Base-by-base conservation (phyloP, 139 green algal genomes). In the Monoraphidium neglectum region DNA sequence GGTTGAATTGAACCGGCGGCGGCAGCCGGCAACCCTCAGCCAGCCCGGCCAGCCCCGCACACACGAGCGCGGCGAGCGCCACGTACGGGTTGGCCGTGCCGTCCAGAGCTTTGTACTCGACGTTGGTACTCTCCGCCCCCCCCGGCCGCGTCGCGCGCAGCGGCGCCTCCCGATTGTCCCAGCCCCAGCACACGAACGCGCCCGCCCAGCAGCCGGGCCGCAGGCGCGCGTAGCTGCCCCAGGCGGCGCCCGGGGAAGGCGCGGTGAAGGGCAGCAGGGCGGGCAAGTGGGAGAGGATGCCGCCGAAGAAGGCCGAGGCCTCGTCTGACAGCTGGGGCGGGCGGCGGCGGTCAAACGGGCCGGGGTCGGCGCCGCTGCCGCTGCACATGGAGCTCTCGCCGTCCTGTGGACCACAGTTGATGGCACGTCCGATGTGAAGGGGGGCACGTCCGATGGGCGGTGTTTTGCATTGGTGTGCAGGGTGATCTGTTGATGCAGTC, bases 31-130 rank as follows among this genome's bases (percentile, higher is more conserved):
- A 18, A 4, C 32, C 12, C 32, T 72, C 36, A 24, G 49, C 2
- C 0, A 92, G 28, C 12, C 87, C 87, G 64, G 43, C 61, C 69
- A 93, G 79, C 13, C 90, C 90, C 3, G 90, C 90, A 3, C 76
- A 80, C 2, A 89, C 49, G 2, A 93, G 49, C 0, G 84, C 90
- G 0, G 82, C 72, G 0, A 91, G 61, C 0, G 72, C 90, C 4
- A 95, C 53, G 85, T 95, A 85, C 1, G 90, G 90, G 77, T 95
- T 95, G n/a, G 75, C 68, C 1, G 80, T 82, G 26, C 47, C 82
- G 43, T 95, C 90, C 63, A 86, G 57, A 0, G 74, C 35, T 79
- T 93, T 93, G 54, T 83, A 60, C 81, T 93, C 88, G 6, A 32
- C 8, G 6, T 30, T 32, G 6, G 56, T 63, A 5, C 5, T 63